Percentiles rank a stretch among this genome's conserved stretches.
Conservation (phyloP, 2,329 filamentous ascomycete genomes). For the Xylariaceae sp. region DNA sequence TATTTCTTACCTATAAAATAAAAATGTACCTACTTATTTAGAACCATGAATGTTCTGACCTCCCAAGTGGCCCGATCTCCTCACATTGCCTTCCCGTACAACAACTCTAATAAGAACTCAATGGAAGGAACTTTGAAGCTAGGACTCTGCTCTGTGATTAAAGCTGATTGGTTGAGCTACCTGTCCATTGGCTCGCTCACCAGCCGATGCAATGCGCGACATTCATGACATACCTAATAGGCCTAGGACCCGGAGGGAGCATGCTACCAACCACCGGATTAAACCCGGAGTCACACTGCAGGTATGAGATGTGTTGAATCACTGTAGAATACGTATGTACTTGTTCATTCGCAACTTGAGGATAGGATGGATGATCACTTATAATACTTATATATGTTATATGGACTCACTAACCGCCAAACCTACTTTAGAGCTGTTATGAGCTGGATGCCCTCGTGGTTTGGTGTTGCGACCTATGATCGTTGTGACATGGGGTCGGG, state of each 20-base stretch:
- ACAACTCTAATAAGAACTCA: too few species aligned
- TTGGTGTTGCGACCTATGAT: conserved; percentile 8
- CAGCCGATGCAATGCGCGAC: conserved; percentile 1
- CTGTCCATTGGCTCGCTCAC: not conserved
- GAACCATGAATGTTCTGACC: not conserved
- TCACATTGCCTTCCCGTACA: too few species aligned
- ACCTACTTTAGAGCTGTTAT: conserved; percentile 2
- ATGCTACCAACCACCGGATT: not conserved
- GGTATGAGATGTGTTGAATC: not conserved
- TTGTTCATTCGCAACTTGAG: not conserved
- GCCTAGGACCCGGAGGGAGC: not conserved
- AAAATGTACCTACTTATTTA: not conserved
- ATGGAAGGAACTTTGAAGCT: too few species aligned
- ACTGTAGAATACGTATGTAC: not conserved
- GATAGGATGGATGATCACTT: conserved; percentile 1
- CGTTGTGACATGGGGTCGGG: not conserved
- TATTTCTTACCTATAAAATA: not conserved
- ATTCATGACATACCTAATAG: not conserved
- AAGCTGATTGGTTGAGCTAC: conserved; percentile 6
- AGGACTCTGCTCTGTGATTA: conserved; percentile 4
- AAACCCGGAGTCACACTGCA: not conserved
- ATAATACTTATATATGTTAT: not conserved
- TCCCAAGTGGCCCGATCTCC: too few species aligned
- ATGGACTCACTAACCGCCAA: not conserved
- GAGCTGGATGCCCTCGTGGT: conserved; percentile 9